These are phyloP conservation scores for Hypomontagnella monticulosa DNA, from an alignment of 495 filamentous ascomycete genomes.

Conservation along the genomic window DNA sequence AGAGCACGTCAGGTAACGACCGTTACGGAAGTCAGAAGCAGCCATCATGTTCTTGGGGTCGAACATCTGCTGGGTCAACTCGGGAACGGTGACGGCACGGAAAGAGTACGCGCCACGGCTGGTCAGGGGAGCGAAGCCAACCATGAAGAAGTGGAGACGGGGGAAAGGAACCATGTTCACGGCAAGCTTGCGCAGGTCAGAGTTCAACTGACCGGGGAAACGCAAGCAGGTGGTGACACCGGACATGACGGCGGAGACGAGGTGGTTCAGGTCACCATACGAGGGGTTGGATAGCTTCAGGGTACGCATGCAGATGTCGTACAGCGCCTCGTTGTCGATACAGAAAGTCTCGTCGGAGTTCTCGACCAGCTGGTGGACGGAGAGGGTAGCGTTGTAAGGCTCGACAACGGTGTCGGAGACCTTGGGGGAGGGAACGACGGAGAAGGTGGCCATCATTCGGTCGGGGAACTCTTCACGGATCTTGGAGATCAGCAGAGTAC, in stretches of 20 bases:
- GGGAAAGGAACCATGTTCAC: slow-evolving; percentile 99
- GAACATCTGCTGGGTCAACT: slow-evolving; percentile 99
- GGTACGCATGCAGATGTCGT: slow-evolving; percentile 99
- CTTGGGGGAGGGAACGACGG: slow-evolving; percentile 99
- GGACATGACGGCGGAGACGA: slow-evolving; percentile 99
- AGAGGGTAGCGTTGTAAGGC: slow-evolving; percentile 99
- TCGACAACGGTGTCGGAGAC: slow-evolving; percentile 99
- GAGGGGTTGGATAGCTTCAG: slow-evolving; percentile 98
- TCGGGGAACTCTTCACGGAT: slow-evolving; percentile 99
- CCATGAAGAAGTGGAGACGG: slow-evolving; percentile 99
- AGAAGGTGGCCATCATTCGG: slow-evolving; percentile 99
- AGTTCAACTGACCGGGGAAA: slow-evolving; percentile 99
- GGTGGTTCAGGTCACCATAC: slow-evolving; percentile 99
- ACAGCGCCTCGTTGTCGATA: slow-evolving; percentile 99
- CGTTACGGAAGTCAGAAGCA: slow-evolving; percentile 99
- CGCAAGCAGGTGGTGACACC: slow-evolving; percentile 98
- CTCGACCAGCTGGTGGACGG: slow-evolving; percentile 99
- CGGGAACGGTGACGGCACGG: slow-evolving; percentile 96
- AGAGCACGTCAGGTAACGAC: slow-evolving; percentile 99
- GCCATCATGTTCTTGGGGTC: slow-evolving; percentile 99
- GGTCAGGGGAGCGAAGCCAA: slow-evolving; percentile 98
- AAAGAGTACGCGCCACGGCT: slow-evolving; percentile 93
- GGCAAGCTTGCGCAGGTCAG: slow-evolving; percentile 98
- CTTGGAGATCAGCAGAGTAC: slow-evolving; percentile 99
- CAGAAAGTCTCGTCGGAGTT: slow-evolving; percentile 99